Conservation (phyloP, 257 asterid genomes). For the Scutellaria barbata region DNA sequence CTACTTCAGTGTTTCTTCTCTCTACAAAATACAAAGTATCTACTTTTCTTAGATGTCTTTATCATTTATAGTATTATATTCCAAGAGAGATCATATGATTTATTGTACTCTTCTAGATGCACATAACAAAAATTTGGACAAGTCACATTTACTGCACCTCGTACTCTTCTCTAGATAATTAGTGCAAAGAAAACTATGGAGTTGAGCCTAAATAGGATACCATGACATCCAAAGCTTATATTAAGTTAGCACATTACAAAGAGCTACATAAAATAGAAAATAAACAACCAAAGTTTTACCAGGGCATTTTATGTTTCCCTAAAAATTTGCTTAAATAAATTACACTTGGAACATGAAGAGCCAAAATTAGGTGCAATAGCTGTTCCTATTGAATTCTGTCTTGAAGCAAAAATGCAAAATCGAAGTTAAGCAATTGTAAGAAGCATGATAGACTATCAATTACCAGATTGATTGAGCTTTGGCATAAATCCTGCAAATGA, state of each 20-base stretch:
- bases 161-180: slow-evolving; percentile 22
- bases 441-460: slow-evolving; percentile 27
- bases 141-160: slow-evolving; percentile 8
- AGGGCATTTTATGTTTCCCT: slow-evolving; percentile 1
- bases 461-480: slow-evolving; percentile 65
- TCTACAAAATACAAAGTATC: slow-evolving; percentile 45
- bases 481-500: slow-evolving; percentile 84
- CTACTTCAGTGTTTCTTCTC: slow-evolving; percentile 46
- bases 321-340: slow-evolving; percentile 1
- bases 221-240: slow-evolving; percentile 9
- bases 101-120: slow-evolving; percentile 12
- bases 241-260: slow-evolving; percentile 17
- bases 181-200: slow-evolving; percentile 17
- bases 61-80: background rate
- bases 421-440: slow-evolving; percentile 14
- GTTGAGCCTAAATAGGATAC: slow-evolving; percentile 15
- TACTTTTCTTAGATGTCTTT: background rate
- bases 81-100: slow-evolving; percentile 1
- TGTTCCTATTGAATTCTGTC: slow-evolving; percentile 7
- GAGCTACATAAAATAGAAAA: background rate
- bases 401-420: slow-evolving; percentile 17
- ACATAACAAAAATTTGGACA: background rate
- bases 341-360: slow-evolving; percentile 9
- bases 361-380: background rate
- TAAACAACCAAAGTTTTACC: slow-evolving; percentile 17